Evolutionary conservation across 306 rosid species (phyloP).

Genomic region (Gleditsia sinensis): DNA sequence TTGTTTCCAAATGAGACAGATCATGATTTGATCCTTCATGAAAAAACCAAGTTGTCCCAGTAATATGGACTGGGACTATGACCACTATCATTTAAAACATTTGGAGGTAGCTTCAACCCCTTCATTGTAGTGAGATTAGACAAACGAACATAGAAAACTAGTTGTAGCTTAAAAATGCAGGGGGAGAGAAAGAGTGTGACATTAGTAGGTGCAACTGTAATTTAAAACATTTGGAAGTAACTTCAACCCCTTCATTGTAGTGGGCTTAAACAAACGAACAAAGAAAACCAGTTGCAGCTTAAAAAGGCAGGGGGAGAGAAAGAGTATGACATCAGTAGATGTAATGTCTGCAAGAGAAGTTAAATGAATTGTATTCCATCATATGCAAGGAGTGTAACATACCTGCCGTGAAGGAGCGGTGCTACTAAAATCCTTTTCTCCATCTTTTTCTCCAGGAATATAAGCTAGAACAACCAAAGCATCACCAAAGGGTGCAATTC

Average conservation of each 20-base stretch:
- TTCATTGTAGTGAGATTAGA: conserved; percentile 2
- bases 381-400: conserved; percentile 22
- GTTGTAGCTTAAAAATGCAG: neutral
- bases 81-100: neutral
- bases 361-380: conserved; percentile 29
- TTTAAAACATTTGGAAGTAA: neutral
- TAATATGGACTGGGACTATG: neutral
- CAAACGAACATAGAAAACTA: neutral
- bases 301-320: neutral
- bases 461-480: conserved; percentile 81
- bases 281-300: neutral
- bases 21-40: neutral
- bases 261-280: neutral
- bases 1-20: neutral
- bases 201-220: neutral
- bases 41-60: neutral
- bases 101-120: neutral
- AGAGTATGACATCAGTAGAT: neutral
- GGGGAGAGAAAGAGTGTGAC: neutral
- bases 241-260: neutral
- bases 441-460: conserved; percentile 76
- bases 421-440: conserved; percentile 76
- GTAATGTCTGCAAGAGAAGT: neutral
- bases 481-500: conserved; percentile 86
- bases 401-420: conserved; percentile 76